A percentile compares a stretch with the other conserved stretches of the same genome.
Evolutionary conservation across 768 basidiomycete species (phyloP).

Genomic region (Coprinellus aureogranulatus): DNA sequence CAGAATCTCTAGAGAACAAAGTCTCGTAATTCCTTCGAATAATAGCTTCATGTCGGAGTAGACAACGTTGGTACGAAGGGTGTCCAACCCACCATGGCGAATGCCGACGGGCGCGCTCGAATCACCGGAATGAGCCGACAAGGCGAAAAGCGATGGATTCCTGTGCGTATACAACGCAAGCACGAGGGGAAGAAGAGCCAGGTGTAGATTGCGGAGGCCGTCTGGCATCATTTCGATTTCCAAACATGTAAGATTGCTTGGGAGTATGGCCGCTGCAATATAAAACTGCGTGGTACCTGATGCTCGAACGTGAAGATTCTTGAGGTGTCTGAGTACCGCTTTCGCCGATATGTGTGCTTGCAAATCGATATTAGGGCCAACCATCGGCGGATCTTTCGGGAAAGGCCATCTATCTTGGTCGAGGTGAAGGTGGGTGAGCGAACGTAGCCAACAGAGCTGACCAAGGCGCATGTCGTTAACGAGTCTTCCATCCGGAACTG

Average conservation of each 20-base stretch:
- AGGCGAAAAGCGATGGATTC: not conserved
- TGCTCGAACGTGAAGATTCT: not conserved
- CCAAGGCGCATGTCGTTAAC: too few relatives aligned
- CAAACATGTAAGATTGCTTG: not conserved
- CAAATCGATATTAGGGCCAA: too few relatives aligned
- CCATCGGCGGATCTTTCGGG: too few relatives aligned
- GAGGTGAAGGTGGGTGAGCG: too few relatives aligned
- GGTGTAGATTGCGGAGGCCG: not conserved
- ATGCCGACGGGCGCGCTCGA: not conserved
- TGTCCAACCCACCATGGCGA: not conserved
- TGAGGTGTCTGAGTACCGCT: not conserved
- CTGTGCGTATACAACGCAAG: not conserved
- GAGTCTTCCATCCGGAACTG: too few relatives aligned
- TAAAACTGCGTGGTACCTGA: not conserved
- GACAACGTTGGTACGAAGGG: not conserved
- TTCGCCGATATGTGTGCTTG: too few relatives aligned
- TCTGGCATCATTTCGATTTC: not conserved
- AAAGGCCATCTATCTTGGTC: too few relatives aligned
- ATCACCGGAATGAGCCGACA: not conserved
- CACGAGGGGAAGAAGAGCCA: not conserved
- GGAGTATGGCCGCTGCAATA: not conserved
- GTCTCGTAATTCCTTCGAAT: not conserved
- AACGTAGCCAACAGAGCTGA: too few relatives aligned
- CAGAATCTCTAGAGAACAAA: too few relatives aligned
- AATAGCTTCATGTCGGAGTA: not conserved